phyloP scores from a whole-genome alignment of 1,139 yeast species.

The Yamadazyma atmosphaerica region DNA sequence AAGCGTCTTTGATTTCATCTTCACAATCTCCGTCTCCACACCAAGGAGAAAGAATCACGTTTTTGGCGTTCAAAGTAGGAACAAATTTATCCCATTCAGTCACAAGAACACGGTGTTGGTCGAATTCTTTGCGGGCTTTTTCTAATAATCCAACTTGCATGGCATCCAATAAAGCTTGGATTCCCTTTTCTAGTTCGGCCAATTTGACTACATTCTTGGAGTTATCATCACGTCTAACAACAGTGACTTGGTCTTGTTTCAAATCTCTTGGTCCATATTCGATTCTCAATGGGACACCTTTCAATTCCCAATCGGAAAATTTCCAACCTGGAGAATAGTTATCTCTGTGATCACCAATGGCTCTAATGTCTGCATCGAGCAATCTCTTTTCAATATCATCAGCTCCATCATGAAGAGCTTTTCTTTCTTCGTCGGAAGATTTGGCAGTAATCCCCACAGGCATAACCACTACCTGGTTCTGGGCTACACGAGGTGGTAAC shows the following conservation, averaged over 20 bases:
- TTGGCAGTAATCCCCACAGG: constrained; percentile 95
- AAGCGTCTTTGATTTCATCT: constrained; percentile 92
- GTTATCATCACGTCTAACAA: constrained; percentile 91
- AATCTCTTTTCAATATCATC: constrained; percentile 62
- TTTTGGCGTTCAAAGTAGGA: constrained; percentile 88
- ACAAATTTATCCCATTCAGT: constrained; percentile 91
- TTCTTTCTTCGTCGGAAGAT: constrained; percentile 74
- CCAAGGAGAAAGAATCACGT: constrained; percentile 93
- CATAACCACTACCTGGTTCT: constrained; percentile 84
- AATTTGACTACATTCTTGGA: constrained; percentile 68
- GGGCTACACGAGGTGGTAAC: constrained; percentile 96
- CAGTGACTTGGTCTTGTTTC: constrained; percentile 74
- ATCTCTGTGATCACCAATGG: constrained; percentile 83
- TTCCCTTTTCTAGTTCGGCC: constrained; percentile 60
- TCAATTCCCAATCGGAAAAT: constrained; percentile 95
- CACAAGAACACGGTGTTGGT: constrained; percentile 77
- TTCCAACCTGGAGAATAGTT: constrained; percentile 99
- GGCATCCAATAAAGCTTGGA: constrained; percentile 76
- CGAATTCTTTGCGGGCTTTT: constrained; percentile 81
- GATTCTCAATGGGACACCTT: constrained; percentile 90
- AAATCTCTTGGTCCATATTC: constrained; percentile 97
- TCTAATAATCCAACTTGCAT: constrained; percentile 75
- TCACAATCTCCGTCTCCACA: constrained; percentile 95
- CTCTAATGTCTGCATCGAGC: constrained; percentile 63
- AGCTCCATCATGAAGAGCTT: constrained; percentile 69